Evolutionary conservation across 2,329 filamentous ascomycete genomes (phyloP).

Genomic region (Dactylonectria estremocensis): DNA sequence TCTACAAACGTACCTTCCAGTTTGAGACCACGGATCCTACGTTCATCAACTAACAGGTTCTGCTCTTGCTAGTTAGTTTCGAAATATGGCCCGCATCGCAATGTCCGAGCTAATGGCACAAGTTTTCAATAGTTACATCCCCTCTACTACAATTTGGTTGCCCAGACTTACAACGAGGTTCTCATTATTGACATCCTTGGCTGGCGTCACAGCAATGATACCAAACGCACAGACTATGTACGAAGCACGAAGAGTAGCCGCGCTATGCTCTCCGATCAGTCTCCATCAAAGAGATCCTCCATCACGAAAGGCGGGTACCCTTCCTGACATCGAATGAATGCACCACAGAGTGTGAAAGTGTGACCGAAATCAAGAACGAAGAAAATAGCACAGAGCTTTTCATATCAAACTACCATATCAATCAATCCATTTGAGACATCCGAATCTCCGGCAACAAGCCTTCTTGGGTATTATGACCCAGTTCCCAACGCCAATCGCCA

Average conservation of each 20-base stretch:
- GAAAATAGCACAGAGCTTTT: not conserved
- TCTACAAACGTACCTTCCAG: not conserved
- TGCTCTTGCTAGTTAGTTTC: no score
- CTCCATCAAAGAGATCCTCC: not conserved
- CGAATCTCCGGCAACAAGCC: constrained; percentile 11
- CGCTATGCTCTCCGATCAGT: not conserved
- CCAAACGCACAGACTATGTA: no score
- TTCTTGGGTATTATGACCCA: constrained; percentile 24
- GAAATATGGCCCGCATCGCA: no score
- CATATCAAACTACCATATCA: constrained; percentile 10
- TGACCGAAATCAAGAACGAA: not conserved
- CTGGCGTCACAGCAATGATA: no score
- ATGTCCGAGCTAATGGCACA: no score
- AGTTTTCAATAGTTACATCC: no score
- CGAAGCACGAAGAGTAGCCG: no score
- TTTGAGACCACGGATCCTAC: not conserved
- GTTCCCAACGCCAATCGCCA: constrained; percentile 18
- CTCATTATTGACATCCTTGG: no score
- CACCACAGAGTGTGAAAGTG: not conserved
- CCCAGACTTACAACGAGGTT: no score
- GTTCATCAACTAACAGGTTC: not conserved
- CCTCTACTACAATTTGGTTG: no score
- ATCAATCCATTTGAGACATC: not conserved
- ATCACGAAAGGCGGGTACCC: not conserved
- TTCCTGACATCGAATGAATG: not conserved